phyloP scores from a whole-genome alignment of 2,329 filamentous ascomycete genomes.

The Cadophora gregata region DNA sequence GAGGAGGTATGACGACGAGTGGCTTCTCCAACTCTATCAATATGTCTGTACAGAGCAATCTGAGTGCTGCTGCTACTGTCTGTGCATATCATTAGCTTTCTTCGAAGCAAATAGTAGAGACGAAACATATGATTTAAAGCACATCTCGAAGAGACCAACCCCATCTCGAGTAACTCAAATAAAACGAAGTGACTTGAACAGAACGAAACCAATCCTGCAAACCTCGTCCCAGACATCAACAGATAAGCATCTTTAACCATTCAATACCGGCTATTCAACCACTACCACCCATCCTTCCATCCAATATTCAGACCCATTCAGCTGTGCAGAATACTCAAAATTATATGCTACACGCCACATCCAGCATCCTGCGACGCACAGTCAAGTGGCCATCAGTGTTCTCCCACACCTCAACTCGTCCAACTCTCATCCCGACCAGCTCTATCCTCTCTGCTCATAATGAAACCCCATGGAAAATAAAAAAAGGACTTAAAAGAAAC shows the following conservation, averaged over 20 bases:
- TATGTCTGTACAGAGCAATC: constrained; percentile 34
- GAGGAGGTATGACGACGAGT: constrained; percentile 11
- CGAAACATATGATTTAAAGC: not conserved
- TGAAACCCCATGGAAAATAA: not conserved
- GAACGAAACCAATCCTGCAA: not conserved
- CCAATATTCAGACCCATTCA: not conserved
- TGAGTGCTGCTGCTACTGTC: constrained; percentile 36
- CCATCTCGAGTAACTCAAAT: not conserved
- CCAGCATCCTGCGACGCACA: not conserved
- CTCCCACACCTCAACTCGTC: not conserved
- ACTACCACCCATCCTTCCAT: too few relatives aligned
- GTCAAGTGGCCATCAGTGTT: not conserved
- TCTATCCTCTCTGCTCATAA: not conserved
- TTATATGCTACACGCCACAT: too few relatives aligned
- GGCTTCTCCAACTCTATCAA: constrained; percentile 39
- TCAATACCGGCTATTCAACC: constrained; percentile 8
- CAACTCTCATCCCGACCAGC: not conserved
- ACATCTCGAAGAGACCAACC: not conserved
- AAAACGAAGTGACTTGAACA: not conserved
- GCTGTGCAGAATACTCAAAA: not conserved
- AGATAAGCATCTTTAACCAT: not conserved
- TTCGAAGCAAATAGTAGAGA: not conserved
- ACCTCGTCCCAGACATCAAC: not conserved
- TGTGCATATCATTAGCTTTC: constrained; percentile 8
- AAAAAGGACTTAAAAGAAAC: not conserved